A percentile compares a stretch with the other conserved stretches of the same genome.
Conservation (phyloP, 225 moss, liverwort and hornwort species). For the Pseudoscleropodium purum region DNA sequence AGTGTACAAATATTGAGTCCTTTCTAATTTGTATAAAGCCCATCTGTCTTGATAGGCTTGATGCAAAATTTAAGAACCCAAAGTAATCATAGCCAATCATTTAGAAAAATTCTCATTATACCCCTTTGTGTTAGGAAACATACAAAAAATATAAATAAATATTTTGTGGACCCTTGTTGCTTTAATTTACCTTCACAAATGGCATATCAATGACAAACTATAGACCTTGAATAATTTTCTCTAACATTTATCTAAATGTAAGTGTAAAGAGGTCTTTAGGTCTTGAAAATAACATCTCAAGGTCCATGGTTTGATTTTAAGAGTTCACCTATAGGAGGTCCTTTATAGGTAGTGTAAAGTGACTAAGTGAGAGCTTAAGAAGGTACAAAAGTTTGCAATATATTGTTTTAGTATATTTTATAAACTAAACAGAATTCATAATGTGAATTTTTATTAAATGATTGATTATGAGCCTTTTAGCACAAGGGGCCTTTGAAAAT, state of each 20-base stretch:
- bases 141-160: neutral
- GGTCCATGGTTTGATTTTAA: neutral
- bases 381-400: neutral
- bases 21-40: neutral
- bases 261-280: neutral
- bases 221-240: neutral
- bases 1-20: neutral
- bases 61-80: accelerated
- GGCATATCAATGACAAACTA: neutral
- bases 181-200: neutral
- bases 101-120: neutral
- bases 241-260: neutral
- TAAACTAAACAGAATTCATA: neutral
- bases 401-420: neutral
- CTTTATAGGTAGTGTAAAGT: accelerated
- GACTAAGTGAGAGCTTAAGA: no score
- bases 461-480: neutral
- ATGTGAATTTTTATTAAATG: neutral
- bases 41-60: accelerated
- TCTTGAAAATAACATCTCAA: neutral
- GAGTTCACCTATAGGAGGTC: neutral
- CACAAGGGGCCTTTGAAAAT: accelerated
- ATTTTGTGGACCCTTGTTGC: accelerated
- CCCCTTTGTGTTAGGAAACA: no score
- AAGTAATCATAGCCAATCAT: neutral